Evolutionary conservation across 169 alveolate species (phyloP).

Genomic region (Plasmodium reichenowi): DNA sequence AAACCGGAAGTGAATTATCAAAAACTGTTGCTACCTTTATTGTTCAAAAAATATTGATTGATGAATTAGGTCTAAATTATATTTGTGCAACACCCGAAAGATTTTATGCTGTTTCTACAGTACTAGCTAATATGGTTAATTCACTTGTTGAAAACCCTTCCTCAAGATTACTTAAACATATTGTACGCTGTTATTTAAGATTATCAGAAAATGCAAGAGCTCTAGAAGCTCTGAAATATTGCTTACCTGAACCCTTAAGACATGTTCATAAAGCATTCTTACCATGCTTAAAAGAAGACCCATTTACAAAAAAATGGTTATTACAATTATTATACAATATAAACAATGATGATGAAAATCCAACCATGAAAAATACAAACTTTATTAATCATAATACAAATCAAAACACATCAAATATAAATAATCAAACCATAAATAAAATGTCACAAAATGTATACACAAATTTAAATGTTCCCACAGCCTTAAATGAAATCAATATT

Average conservation of each 20-base stretch:
- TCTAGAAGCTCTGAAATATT: conserved; percentile 90
- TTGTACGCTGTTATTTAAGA: conserved; percentile 96
- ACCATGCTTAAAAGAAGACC: conserved; percentile 88
- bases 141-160: conserved; percentile 91
- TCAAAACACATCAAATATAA: not conserved
- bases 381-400: not conserved
- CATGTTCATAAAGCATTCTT: conserved; percentile 83
- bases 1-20: conserved; percentile 98
- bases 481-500: not conserved
- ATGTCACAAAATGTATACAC: not conserved
- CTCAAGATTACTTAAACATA: conserved; percentile 95
- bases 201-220: conserved; percentile 96
- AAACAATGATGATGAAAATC: conserved; percentile 35
- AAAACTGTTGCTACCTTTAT: conserved; percentile 98
- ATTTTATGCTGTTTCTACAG: conserved; percentile 97
- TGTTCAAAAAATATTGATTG: conserved; percentile 97
- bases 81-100: conserved; percentile 98
- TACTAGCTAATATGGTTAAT: conserved; percentile 95
- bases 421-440: not conserved
- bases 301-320: conserved; percentile 86
- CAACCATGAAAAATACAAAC: not conserved
- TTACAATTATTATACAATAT: conserved; percentile 83
- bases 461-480: not conserved
- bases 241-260: conserved; percentile 86
- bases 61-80: conserved; percentile 96